Conservation (phyloP, 495 filamentous ascomycete species). For the Lophium mytilinum region DNA sequence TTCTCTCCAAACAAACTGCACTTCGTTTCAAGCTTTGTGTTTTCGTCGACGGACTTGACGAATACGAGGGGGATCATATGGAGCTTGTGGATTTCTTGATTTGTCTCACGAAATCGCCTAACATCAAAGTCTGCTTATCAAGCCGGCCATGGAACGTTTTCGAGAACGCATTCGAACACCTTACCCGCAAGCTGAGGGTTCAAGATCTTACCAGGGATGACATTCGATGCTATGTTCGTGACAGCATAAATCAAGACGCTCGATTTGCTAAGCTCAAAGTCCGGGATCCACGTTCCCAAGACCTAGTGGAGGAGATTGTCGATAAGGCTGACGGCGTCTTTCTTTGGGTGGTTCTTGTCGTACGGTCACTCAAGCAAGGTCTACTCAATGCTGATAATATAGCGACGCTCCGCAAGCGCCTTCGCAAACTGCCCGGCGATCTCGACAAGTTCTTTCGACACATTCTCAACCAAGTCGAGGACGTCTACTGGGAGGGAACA, state of each 20-base stretch:
- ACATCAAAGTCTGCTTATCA: slow-evolving; percentile 44
- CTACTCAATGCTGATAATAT: slow-evolving; percentile 15
- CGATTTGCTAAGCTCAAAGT: background rate
- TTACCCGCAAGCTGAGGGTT: background rate
- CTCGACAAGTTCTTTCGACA: slow-evolving; percentile 13
- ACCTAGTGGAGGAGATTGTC: slow-evolving; percentile 15
- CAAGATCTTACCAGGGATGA: slow-evolving; percentile 11
- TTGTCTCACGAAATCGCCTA: background rate
- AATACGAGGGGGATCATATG: slow-evolving; percentile 22
- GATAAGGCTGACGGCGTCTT: slow-evolving; percentile 27
- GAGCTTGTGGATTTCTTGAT: slow-evolving; percentile 26
- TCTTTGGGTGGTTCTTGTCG: slow-evolving; percentile 28
- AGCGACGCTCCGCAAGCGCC: slow-evolving; percentile 5
- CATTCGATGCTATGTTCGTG: slow-evolving; percentile 5
- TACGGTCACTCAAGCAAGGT: slow-evolving; percentile 21
- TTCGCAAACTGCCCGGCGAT: slow-evolving; percentile 10
- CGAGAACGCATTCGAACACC: slow-evolving; percentile 30
- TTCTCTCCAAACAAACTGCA: no score
- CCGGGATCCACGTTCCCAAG: background rate
- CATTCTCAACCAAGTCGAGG: slow-evolving; percentile 11
- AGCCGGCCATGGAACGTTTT: slow-evolving; percentile 45
- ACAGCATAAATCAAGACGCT: background rate
- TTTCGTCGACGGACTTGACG: slow-evolving; percentile 39
- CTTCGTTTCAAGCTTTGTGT: slow-evolving; percentile 41
- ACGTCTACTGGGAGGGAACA: background rate